phyloP scores from a whole-genome alignment of 1,284 basidiomycete genomes.

The Cryptococcus hybrid region DNA sequence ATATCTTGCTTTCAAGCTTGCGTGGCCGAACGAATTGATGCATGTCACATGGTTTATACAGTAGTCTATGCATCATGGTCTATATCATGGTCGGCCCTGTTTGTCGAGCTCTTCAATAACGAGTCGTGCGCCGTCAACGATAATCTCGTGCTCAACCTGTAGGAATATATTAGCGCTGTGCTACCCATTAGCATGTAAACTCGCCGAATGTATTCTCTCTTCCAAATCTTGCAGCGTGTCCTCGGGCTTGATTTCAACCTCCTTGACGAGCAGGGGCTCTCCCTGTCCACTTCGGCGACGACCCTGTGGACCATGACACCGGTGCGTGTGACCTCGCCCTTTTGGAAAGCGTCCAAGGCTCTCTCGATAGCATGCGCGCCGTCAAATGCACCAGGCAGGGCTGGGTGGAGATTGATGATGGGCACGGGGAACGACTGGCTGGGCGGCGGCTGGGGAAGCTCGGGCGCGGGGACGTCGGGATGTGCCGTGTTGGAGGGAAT shows the following conservation, averaged over 20 bases:
- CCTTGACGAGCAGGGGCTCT: constrained; percentile 75
- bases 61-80: background rate
- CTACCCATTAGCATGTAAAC: constrained; percentile 3
- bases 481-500: constrained; percentile 7
- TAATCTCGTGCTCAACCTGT: constrained; percentile 79
- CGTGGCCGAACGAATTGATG: constrained; percentile 10
- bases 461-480: background rate
- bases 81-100: background rate
- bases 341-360: constrained; percentile 83
- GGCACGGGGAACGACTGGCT: constrained; percentile 59
- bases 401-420: constrained; percentile 96
- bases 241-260: constrained; percentile 70
- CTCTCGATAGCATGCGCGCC: constrained; percentile 87
- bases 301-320: constrained; percentile 96
- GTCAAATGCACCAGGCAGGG: constrained; percentile 90
- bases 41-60: background rate
- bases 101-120: constrained; percentile 58
- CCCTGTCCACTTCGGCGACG: constrained; percentile 88
- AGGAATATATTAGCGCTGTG: background rate
- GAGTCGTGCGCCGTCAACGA: constrained; percentile 76
- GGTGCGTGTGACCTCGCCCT: constrained; percentile 70
- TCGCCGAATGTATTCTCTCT: constrained; percentile 65
- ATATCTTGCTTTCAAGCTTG: constrained; percentile 33
- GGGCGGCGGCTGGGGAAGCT: constrained; percentile 20
- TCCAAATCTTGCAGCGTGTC: constrained; percentile 77